These are phyloP conservation scores for Kandelia obovata DNA, from an alignment of 345 rosid genomes.

Conservation along the genomic window DNA sequence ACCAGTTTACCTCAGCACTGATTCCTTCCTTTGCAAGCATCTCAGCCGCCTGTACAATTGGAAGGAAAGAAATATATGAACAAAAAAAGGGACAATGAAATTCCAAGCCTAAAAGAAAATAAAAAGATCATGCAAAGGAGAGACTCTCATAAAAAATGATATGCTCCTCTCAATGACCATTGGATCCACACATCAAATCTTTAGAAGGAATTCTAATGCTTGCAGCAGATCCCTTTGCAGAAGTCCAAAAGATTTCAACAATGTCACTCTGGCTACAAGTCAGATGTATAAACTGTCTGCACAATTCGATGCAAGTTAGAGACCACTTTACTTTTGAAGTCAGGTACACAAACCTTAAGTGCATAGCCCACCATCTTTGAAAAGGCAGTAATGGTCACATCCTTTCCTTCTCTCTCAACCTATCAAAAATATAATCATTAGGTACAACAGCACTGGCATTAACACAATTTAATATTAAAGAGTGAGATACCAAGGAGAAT, in stretches of 20 bases:
- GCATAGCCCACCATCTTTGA: conserved; percentile 82
- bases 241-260: neutral
- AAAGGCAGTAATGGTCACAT: conserved; percentile 73
- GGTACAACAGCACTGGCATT: neutral
- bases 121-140: no score
- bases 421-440: conserved; percentile 22
- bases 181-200: no score
- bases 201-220: no score
- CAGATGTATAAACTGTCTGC: neutral
- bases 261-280: neutral
- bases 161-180: no score
- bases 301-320: neutral
- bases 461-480: conserved; percentile 3
- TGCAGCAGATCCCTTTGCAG: no score
- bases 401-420: conserved; percentile 86
- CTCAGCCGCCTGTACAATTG: conserved; percentile 66
- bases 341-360: conserved; percentile 67
- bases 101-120: no score
- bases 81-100: neutral
- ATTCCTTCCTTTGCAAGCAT: conserved; percentile 83
- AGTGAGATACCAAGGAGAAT: neutral
- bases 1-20: conserved; percentile 64
- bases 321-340: neutral
- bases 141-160: no score
- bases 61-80: neutral